Base-by-base conservation (phyloP, 2,329 filamentous ascomycete species). In the Aquanectria penicillioides region DNA sequence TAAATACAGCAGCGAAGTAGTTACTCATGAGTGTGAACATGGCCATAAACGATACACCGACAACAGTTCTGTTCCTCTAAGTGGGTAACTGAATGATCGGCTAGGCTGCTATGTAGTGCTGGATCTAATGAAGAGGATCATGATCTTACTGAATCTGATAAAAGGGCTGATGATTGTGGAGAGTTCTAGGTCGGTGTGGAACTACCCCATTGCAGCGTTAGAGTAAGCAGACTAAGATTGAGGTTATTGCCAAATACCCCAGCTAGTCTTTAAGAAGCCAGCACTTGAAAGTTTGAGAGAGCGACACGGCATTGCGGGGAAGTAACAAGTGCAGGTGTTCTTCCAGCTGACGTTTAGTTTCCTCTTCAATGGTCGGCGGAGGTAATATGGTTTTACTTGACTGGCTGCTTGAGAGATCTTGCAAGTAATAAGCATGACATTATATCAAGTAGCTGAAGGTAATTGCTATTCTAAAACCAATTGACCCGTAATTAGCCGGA, bases 1-100 rank as follows among this genome's bases (percentile, higher is more conserved):
- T 29, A 13, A 50, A 50, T 12, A 50, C 23, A 17, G 47, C 34
- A 3, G 47, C 47, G 20, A 50, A 50, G 0, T 38, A 17, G 15
- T 50, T 50, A 13, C 47, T 38, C 47, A 50, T 50, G 11, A 50
- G 34, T 4, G 47, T 40, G 28, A 50, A 40, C 34, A 50, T 40
- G 47, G 47, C 36, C 47, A 50, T 50, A n/a, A 50, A 31, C 12
- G 47, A 25, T 1, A 34, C 47, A 4, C 15, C 47, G 13, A 50
- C 34, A 12, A 50, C 47, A 5, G 47, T 50, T 8, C 34, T 38
- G 25, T 50, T 50, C 17, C 20, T 50, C 47, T 34, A 50, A 29
- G 34, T 34, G 1, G 33, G 3, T 6, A 50, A 17, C 10, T 33
- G 47, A 33, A 50, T 50, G n/a, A 50, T 28, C 8, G 34, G 47